Base-by-base conservation (phyloP, 148 eudicot species). In the Rhododendron kiyosumense region DNA sequence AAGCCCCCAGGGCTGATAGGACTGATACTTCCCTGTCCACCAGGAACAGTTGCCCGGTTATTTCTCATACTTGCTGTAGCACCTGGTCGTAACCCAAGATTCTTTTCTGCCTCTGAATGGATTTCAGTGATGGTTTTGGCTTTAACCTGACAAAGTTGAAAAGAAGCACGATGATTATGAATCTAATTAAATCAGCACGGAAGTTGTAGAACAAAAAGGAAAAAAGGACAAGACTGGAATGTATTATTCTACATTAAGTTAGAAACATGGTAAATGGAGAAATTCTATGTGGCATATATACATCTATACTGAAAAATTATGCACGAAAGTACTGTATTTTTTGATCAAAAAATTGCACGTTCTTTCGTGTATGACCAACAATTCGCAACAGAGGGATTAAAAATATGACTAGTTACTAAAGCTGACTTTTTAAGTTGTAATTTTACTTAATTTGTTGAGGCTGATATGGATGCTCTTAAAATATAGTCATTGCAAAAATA, bases 41-140 rank as follows among this genome's bases (percentile, higher is more conserved):
- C 89, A 61, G 98, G 83, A 78, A 89, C 87, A 59, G 88, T 79
- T 24, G 90, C 90, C 76, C 96, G 98, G 67, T 85, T 80, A 75
- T 90, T 93, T 79, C 98, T 85, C 34, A 93, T 95, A 87, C 93
- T 85, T 71, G 96, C 94, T 22, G 93, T 92, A 49, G 96, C 92
- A 84, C 96, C 98, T 3, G 96, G 96, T 46, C 95, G 95, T 41
- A 94, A 85, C 34, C 98, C 98, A 63, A 97, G 86, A 71, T 91
- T 94, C 85, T 87, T 95, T 87, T 95, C 99, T 1, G 98, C 99
- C 63, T 95, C 99, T 0, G 92, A 85, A 81, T 96, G 99, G 83
- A 96, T 94, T 90, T 95, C 95, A 18, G 91, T 90, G 22, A 95
- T 94, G 69, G 93, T 96, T 85, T 92, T 96, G 74, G 98, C 99